These are phyloP conservation scores for Pholiota molesta DNA, from an alignment of 768 basidiomycete genomes.

Conservation along the genomic window DNA sequence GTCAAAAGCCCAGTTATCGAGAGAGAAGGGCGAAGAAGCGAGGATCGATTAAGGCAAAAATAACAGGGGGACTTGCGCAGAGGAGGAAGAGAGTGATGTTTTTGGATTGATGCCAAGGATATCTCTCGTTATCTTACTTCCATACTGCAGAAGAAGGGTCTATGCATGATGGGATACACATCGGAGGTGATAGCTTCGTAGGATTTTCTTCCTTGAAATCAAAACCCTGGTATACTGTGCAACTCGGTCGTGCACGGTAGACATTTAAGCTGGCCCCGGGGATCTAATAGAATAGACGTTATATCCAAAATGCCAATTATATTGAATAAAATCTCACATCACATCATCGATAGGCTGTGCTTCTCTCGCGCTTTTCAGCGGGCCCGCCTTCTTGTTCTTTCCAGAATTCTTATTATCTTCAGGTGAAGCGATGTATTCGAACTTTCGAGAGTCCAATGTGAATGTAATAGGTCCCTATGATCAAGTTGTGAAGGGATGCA, in stretches of 20 bases:
- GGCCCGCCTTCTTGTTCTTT: slow-evolving; percentile 4
- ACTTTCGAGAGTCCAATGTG: slow-evolving; percentile 81
- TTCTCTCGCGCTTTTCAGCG: neutral
- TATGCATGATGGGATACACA: neutral
- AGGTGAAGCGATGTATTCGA: slow-evolving; percentile 55
- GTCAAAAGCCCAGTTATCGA: slow-evolving; percentile 3
- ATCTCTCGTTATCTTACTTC: neutral
- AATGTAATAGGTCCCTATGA: slow-evolving; percentile 85
- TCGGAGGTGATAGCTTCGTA: neutral
- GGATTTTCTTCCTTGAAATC: neutral
- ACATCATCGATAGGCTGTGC: slow-evolving; percentile 2
- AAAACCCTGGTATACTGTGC: neutral
- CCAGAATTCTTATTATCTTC: slow-evolving; percentile 11
- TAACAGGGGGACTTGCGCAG: neutral
- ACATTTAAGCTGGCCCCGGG: neutral
- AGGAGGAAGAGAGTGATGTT: neutral
- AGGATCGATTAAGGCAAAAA: neutral
- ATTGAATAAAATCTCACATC: neutral
- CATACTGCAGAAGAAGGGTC: slow-evolving; percentile 5
- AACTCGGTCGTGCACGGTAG: neutral
- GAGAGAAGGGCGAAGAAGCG: neutral
- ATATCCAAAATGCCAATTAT: neutral
- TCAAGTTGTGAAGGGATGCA: slow-evolving; percentile 26
- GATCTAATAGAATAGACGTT: neutral
- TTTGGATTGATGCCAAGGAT: slow-evolving; percentile 9